Conservation (phyloP, 2,329 filamentous ascomycete species). For the Botrytis elliptica region DNA sequence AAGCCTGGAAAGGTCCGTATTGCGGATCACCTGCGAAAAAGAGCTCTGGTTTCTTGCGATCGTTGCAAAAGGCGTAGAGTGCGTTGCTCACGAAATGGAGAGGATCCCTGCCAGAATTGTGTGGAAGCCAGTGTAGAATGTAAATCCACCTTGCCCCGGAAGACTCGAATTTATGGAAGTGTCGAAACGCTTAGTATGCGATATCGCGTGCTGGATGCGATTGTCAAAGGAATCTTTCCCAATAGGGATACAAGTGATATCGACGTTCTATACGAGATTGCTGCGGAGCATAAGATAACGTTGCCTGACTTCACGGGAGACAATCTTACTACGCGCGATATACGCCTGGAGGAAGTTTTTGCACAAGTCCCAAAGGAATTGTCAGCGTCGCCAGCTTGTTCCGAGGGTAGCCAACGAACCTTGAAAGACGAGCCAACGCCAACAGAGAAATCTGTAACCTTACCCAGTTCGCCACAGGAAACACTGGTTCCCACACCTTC, state of each 20-base stretch:
- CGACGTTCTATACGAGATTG: constrained; percentile 43
- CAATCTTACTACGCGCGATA: constrained; percentile 28
- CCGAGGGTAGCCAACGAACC: constrained; percentile 15
- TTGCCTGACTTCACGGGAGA: constrained; percentile 41
- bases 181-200: constrained; percentile 46
- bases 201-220: constrained; percentile 45
- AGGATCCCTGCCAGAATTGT: constrained; percentile 43
- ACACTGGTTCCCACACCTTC: constrained; percentile 35
- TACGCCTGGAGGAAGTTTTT: constrained; percentile 32
- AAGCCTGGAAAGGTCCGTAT: constrained; percentile 40
- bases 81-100: constrained; percentile 39
- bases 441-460: constrained; percentile 19
- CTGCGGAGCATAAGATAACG: constrained; percentile 40
- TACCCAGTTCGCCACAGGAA: constrained; percentile 28
- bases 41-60: constrained; percentile 42
- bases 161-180: constrained; percentile 47
- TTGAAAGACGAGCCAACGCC: constrained; percentile 17
- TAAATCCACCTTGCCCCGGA: constrained; percentile 46
- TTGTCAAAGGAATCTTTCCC: constrained; percentile 45
- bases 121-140: constrained; percentile 42
- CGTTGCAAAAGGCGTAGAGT: constrained; percentile 42
- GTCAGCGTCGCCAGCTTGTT: constrained; percentile 26
- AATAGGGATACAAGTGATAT: constrained; percentile 42
- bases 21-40: constrained; percentile 40
- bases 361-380: constrained; percentile 26